These are phyloP conservation scores for Firmiana major DNA, from an alignment of 345 rosid genomes.

Conservation along the genomic window DNA sequence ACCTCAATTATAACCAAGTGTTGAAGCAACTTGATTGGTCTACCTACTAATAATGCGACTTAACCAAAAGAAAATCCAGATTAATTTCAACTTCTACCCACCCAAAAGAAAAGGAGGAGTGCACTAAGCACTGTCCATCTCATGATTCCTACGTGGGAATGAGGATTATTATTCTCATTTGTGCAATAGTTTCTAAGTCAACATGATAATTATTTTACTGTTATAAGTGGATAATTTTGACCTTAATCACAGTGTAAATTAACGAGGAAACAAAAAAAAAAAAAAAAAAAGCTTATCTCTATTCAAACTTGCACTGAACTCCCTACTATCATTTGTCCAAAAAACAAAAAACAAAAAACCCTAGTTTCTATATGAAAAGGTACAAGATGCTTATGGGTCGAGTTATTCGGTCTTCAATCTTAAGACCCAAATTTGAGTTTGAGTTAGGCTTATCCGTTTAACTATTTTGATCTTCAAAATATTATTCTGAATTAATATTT, in stretches of 20 bases:
- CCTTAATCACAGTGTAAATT: slow-evolving; percentile 2
- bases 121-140: slow-evolving; percentile 12
- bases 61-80: not conserved
- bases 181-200: slow-evolving; percentile 12
- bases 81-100: slow-evolving; percentile 2
- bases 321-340: too few species aligned
- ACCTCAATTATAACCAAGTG: slow-evolving; percentile 6
- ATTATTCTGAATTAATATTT: too few species aligned
- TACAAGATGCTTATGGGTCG: not conserved
- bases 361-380: not conserved
- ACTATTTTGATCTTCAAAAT: too few species aligned
- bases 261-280: not conserved
- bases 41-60: not conserved
- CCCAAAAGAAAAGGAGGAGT: not conserved
- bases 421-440: too few species aligned
- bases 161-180: slow-evolving; percentile 12
- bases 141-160: slow-evolving; percentile 22
- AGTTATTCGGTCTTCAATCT: too few species aligned
- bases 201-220: slow-evolving; percentile 29
- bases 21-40: slow-evolving; percentile 3
- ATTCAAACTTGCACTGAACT: not conserved
- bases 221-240: slow-evolving; percentile 35
- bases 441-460: too few species aligned
- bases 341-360: too few species aligned
- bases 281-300: not conserved